A percentile compares a stretch with the other conserved stretches of the same genome.
Evolutionary conservation across 2,329 filamentous ascomycete genomes (phyloP).

Genomic region (Monosporascus sp.): DNA sequence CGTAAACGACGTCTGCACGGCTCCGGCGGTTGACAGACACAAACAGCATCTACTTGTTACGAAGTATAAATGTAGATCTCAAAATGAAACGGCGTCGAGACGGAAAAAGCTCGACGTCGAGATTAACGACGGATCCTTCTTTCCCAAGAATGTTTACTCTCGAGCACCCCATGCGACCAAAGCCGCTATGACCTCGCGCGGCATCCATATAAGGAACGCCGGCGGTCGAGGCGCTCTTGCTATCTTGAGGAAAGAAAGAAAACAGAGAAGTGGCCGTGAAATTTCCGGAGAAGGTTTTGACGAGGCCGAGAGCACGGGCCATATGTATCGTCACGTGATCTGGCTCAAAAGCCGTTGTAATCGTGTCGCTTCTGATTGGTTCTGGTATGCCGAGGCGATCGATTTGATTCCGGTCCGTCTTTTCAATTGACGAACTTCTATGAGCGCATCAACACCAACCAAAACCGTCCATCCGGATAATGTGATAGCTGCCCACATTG

Average conservation of each 20-base stretch:
- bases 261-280: constrained; percentile 6
- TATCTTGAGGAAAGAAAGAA: constrained; percentile 42
- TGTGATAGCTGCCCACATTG: constrained; percentile 1
- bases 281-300: constrained; percentile 2
- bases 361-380: background rate
- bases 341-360: background rate
- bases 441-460: constrained; percentile 18
- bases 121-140: constrained; percentile 33
- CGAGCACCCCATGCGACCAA: constrained; percentile 19
- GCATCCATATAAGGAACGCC: constrained; percentile 13
- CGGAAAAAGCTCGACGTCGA: constrained; percentile 26
- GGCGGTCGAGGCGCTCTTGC: constrained; percentile 37
- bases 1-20: no score
- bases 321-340: constrained; percentile 2
- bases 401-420: background rate
- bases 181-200: constrained; percentile 18
- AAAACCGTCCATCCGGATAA: background rate
- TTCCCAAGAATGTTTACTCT: constrained; percentile 30
- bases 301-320: constrained; percentile 14
- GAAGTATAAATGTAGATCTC: constrained; percentile 27
- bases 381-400: background rate
- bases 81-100: constrained; percentile 32
- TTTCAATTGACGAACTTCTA: constrained; percentile 4
- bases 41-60: background rate
- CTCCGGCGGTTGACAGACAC: background rate